Conservation (phyloP, 352 stramenopile genomes). For the Phytophthora tentaculata region DNA sequence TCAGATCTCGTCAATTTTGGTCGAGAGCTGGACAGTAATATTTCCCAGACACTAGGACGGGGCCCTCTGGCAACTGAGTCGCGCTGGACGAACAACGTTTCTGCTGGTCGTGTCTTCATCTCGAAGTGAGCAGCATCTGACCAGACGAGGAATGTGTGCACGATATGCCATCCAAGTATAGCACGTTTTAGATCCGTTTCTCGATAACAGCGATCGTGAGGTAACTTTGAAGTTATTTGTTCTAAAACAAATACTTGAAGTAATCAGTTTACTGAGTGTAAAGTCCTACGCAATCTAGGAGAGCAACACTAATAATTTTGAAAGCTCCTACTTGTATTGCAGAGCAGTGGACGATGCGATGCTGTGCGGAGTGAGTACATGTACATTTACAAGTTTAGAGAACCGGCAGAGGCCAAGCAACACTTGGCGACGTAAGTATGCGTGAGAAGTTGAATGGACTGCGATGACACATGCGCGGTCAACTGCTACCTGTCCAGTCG, state of each 20-base stretch:
- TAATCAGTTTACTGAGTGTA: too few relatives aligned
- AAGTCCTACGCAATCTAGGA: too few relatives aligned
- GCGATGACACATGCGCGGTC: too few relatives aligned
- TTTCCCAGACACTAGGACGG: not conserved
- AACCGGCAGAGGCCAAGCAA: not conserved
- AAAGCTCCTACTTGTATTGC: too few relatives aligned
- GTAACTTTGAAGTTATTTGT: too few relatives aligned
- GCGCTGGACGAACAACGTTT: constrained; percentile 12
- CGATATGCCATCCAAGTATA: constrained; percentile 12
- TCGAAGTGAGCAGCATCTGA: not conserved
- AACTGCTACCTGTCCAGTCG: not conserved
- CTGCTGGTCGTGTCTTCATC: constrained; percentile 19
- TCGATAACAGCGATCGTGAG: not conserved
- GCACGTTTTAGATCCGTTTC: not conserved
- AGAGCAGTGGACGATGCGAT: too few relatives aligned
- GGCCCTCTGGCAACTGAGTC: not conserved
- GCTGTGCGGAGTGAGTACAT: too few relatives aligned
- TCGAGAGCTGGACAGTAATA: not conserved
- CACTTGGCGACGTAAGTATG: not conserved
- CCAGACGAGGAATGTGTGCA: too few relatives aligned
- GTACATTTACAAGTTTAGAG: too few relatives aligned
- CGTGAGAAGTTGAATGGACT: too few relatives aligned
- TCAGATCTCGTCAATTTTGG: constrained; percentile 4
- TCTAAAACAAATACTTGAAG: too few relatives aligned
- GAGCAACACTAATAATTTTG: too few relatives aligned